Evolutionary conservation across 495 filamentous ascomycete species (phyloP), one percentile per base, ranked within the genome.

Genomic region (Aspergillus haitiensis): DNA sequence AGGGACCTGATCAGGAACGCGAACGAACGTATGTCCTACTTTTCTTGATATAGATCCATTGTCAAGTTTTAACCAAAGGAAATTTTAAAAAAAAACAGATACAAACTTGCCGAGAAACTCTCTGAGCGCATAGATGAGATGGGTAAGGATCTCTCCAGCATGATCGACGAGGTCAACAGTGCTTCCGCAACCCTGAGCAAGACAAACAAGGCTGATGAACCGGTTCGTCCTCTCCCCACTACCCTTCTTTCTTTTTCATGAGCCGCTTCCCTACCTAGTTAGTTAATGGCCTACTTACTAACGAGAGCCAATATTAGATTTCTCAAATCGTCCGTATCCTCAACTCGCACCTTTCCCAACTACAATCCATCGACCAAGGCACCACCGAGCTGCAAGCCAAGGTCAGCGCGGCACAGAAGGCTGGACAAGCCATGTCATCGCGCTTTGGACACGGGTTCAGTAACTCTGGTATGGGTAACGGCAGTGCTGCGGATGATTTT

Each of bases 121-220:
- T 90, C 89, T 2, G 91, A 96, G 66, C 83, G 86, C 53, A 72
- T 98, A 66, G 90, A 92, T 44, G 89, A 92, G 56, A 95, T 96
- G 88, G 91, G 91, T 72, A 91, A 88, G 71, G 92, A 96, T 71
- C 77, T 98, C 52, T 82, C 82, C 42, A 90, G 87, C 74, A 97
- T 99, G 92, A 96, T 99, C 68, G 92, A 96, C 68, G 94, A 97
- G 73, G 94, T 98, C 68, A 99, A 99, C 68, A 84, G 84, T 57
- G 91, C 92, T 49, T 91, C 88, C 8, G 80, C 88, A 31, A 88
- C 84, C 6, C 78, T 99, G 60, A 93, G 84, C 80, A 94, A 93
- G 81, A 92, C 88, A 45, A 88, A 80, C 73, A 93, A 92, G 72
- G 80, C 88, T 44, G 92, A 96, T 73, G 93, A 97, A 78, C 93